A percentile compares a stretch with the other conserved stretches of the same genome.
phyloP scores from a whole-genome alignment of 345 rosid species.

The Carallia brachiata region DNA sequence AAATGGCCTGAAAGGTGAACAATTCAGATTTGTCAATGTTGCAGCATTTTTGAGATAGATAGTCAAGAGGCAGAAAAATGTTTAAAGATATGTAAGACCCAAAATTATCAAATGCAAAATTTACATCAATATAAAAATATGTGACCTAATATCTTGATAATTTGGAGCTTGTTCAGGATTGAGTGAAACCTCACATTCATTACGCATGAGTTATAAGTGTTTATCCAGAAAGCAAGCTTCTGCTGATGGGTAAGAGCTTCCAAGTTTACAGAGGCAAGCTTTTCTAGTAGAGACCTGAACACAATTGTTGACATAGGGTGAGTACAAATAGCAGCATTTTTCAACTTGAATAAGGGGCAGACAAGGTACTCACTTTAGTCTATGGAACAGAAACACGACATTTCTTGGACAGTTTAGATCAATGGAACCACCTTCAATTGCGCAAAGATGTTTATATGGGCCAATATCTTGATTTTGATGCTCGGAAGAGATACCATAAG shows the following conservation, averaged over 20 bases:
- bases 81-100: too few species aligned
- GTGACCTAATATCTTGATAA: neutral
- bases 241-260: conserved; percentile 82
- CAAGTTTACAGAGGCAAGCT: conserved; percentile 64
- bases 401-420: conserved; percentile 56
- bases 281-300: conserved; percentile 64
- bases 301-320: conserved; percentile 16
- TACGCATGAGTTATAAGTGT: conserved; percentile 77
- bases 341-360: neutral
- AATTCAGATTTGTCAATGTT: conserved; percentile 6
- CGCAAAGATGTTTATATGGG: conserved; percentile 54
- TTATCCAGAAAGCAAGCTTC: conserved; percentile 97
- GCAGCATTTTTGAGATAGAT: conserved; percentile 8
- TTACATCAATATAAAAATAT: neutral
- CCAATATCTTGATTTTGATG: conserved; percentile 50
- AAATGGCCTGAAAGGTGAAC: conserved; percentile 50
- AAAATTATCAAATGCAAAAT: neutral
- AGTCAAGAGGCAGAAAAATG: neutral
- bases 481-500: conserved; percentile 49
- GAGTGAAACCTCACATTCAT: conserved; percentile 62
- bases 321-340: conserved; percentile 5
- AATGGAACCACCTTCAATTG: conserved; percentile 53
- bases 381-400: conserved; percentile 60
- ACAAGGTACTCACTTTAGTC: conserved; percentile 58
- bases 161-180: neutral